phyloP scores from a whole-genome alignment of 202 grass and related monocot genomes.

The Hordeum pubiflorum region DNA sequence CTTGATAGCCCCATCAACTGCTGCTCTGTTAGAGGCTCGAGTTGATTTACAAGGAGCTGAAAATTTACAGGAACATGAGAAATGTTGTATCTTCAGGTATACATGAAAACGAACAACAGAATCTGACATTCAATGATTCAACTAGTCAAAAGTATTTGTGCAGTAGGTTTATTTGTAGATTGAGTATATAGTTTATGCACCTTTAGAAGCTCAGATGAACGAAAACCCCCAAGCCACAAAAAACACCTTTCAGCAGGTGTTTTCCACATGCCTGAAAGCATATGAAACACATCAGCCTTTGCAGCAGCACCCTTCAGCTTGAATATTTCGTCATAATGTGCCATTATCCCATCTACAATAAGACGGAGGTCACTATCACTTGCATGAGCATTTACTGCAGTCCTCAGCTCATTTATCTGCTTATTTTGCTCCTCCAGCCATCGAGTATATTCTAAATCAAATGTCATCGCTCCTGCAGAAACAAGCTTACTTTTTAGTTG shows the following conservation, averaged over 20 bases:
- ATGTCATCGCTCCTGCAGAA: slow-evolving; percentile 71
- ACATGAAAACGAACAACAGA: slow-evolving; percentile 12
- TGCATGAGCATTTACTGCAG: slow-evolving; percentile 86
- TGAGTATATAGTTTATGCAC: slow-evolving; percentile 34
- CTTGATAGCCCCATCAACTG: slow-evolving; percentile 55
- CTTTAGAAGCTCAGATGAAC: slow-evolving; percentile 83
- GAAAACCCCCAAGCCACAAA: slow-evolving; percentile 85
- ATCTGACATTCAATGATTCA: not conserved
- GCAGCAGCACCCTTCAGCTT: slow-evolving; percentile 64
- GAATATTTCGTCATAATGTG: slow-evolving; percentile 87
- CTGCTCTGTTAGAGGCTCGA: slow-evolving; percentile 79
- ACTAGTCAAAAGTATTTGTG: not conserved
- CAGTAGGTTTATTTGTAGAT: slow-evolving; percentile 21
- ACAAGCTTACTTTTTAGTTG: slow-evolving; percentile 12
- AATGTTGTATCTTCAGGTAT: slow-evolving; percentile 7
- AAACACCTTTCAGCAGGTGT: slow-evolving; percentile 89
- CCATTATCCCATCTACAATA: slow-evolving; percentile 71
- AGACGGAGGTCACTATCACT: slow-evolving; percentile 66
- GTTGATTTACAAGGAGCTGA: slow-evolving; percentile 69
- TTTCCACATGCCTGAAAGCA: slow-evolving; percentile 94
- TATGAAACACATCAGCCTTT: slow-evolving; percentile 86
- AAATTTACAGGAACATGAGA: slow-evolving; percentile 25
- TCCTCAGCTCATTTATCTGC: slow-evolving; percentile 83
- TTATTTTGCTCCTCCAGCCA: slow-evolving; percentile 86
- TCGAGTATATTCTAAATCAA: slow-evolving; percentile 74